Conservation (phyloP, 148 eudicot genomes). For the Hydrangea macrophylla region DNA sequence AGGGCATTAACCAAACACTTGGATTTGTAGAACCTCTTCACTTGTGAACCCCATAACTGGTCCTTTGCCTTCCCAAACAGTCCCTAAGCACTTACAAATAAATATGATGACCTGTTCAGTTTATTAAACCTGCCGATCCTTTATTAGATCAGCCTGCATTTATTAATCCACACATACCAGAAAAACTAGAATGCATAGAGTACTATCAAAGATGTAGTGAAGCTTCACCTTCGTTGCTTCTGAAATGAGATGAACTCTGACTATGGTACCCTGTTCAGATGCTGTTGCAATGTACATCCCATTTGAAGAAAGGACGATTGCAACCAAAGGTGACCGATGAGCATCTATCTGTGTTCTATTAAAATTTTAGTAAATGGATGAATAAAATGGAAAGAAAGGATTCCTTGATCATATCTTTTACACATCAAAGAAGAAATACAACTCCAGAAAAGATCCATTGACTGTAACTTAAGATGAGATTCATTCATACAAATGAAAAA, state of each 20-base stretch:
- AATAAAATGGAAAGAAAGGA: conserved; percentile 3
- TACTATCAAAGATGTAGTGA: neutral
- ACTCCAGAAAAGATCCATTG: neutral
- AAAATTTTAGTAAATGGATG: conserved; percentile 1
- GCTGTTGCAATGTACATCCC: conserved; percentile 89
- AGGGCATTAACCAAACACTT: no score
- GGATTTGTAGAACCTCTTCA: no score
- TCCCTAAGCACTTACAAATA: neutral
- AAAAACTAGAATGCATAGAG: neutral
- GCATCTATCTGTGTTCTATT: conserved; percentile 72
- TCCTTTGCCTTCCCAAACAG: no score
- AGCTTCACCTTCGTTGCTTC: conserved; percentile 77
- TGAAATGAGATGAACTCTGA: conserved; percentile 76
- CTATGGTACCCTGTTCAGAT: conserved; percentile 94
- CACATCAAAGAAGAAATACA: neutral
- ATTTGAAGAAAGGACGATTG: conserved; percentile 70
- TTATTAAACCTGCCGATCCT: neutral
- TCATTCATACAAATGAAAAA: conserved; percentile 4
- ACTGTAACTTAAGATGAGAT: neutral
- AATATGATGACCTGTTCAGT: neutral
- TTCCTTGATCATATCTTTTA: neutral
- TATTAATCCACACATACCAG: conserved; percentile 2
- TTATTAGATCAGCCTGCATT: no score
- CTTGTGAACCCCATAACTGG: no score
- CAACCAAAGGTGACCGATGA: conserved; percentile 83